phyloP scores from a whole-genome alignment of 176 grass and related monocot genomes.

The Paspalum notatum region DNA sequence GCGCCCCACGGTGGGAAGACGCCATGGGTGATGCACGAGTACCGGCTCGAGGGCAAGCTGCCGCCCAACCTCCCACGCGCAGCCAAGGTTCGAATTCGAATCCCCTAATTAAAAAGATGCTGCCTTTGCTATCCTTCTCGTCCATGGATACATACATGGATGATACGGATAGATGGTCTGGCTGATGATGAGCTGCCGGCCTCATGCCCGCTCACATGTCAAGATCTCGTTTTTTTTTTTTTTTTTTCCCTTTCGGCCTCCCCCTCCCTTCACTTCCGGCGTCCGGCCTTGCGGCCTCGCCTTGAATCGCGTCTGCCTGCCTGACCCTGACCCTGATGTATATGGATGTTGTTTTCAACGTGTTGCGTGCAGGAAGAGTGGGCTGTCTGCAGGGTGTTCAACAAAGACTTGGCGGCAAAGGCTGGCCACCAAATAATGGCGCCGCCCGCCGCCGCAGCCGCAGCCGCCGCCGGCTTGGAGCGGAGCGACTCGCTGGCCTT shows the following conservation, averaged over 20 bases:
- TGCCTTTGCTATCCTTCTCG: background rate
- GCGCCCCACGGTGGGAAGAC: slow-evolving; percentile 84
- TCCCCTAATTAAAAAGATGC: background rate
- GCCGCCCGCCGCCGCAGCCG: background rate
- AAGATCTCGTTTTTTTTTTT: background rate
- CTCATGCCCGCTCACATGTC: slow-evolving; percentile 32
- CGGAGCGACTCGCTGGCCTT: slow-evolving; percentile 18
- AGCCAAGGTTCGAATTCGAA: slow-evolving; percentile 46
- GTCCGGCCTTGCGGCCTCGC: no score
- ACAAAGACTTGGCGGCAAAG: slow-evolving; percentile 61
- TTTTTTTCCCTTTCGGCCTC: no score
- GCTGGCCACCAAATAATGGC: slow-evolving; percentile 28
- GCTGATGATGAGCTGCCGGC: background rate
- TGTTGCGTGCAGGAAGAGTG: slow-evolving; percentile 69
- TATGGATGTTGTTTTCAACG: slow-evolving; percentile 18
- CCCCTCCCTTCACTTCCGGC: no score
- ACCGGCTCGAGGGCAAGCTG: slow-evolving; percentile 69
- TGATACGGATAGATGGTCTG: no score
- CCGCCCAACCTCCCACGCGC: slow-evolving; percentile 51
- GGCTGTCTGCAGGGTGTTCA: slow-evolving; percentile 74
- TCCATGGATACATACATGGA: background rate
- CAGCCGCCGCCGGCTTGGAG: background rate
- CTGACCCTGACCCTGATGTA: no score
- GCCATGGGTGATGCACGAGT: slow-evolving; percentile 97
- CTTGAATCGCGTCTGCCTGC: background rate